Conservation (phyloP, 2,329 filamentous ascomycete species). For the Lasiodiplodia citricola region DNA sequence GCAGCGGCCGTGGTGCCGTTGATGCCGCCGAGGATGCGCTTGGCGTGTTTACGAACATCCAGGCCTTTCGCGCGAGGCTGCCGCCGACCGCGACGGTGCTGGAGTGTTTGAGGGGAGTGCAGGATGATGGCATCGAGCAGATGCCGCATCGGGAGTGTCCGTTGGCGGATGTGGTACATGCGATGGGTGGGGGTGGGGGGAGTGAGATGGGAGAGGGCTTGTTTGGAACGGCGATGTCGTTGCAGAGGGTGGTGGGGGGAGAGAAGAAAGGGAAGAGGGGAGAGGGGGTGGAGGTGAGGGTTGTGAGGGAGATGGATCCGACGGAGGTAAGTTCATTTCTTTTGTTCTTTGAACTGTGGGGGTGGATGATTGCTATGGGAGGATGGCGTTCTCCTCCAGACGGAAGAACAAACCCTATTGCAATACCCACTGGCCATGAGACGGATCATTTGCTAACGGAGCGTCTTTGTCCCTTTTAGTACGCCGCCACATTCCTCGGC, state of each 20-base stretch:
- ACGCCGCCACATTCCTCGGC: conserved; percentile 3
- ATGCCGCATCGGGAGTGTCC: conserved; percentile 50
- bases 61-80: conserved; percentile 51
- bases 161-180: conserved; percentile 13
- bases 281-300: background rate
- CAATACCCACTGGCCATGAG: too few relatives aligned
- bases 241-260: background rate
- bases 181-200: conserved; percentile 36
- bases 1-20: conserved; percentile 46
- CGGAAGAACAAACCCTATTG: too few relatives aligned
- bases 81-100: conserved; percentile 38
- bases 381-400: too few relatives aligned
- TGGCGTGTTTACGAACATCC: conserved; percentile 55
- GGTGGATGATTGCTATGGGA: too few relatives aligned
- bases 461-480: background rate
- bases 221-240: conserved; percentile 56
- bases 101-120: conserved; percentile 48
- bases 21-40: conserved; percentile 46
- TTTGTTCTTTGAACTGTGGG: too few relatives aligned
- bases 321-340: background rate
- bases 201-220: conserved; percentile 35
- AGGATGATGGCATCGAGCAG: conserved; percentile 54
- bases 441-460: too few relatives aligned
- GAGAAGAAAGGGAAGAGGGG: background rate
- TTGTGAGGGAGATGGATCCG: conserved; percentile 7